Percentiles rank a stretch among this genome's conserved stretches.
Conservation (phyloP, 805 yeast genomes). For the Novakomyces olei region DNA sequence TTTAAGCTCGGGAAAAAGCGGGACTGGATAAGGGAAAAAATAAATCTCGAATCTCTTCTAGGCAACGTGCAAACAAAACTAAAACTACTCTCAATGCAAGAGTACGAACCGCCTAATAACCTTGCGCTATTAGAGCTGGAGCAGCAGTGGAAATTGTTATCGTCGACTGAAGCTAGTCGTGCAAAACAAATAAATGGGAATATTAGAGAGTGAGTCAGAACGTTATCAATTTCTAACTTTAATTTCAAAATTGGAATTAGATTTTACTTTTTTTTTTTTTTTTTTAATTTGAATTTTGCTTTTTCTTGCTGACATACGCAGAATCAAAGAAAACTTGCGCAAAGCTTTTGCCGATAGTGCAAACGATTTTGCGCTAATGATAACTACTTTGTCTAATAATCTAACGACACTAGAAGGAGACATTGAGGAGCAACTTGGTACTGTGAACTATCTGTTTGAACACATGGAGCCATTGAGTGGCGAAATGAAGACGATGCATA, state of each 20-base stretch:
- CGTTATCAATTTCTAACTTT: too few relatives aligned
- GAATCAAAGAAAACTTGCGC: conserved; percentile 16
- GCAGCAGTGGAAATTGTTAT: conserved; percentile 15
- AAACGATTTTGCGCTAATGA: conserved; percentile 13
- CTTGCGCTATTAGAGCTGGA: conserved; percentile 15
- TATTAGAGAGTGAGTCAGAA: conserved; percentile 11
- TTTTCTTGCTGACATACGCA: conserved; percentile 1
- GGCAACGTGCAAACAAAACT: conserved; percentile 19
- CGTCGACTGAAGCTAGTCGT: conserved; percentile 16
- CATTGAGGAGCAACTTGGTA: conserved; percentile 19
- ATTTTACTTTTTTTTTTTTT: neutral
- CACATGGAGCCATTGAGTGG: conserved; percentile 18
- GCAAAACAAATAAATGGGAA: conserved; percentile 16
- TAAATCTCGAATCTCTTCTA: conserved; percentile 16
- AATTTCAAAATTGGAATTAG: too few relatives aligned
- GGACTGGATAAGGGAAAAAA: conserved; percentile 19
- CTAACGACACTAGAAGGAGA: conserved; percentile 14
- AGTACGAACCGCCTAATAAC: conserved; percentile 18
- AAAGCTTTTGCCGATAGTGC: conserved; percentile 17
- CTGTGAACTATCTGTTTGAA: conserved; percentile 17
- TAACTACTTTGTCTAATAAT: conserved; percentile 13
- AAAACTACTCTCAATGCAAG: conserved; percentile 16
- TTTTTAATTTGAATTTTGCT: neutral
- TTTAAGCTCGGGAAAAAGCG: conserved; percentile 16
- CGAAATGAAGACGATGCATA: conserved; percentile 13